Conservation (phyloP, 805 yeast genomes). For the Kodamaea kakaduensis region DNA sequence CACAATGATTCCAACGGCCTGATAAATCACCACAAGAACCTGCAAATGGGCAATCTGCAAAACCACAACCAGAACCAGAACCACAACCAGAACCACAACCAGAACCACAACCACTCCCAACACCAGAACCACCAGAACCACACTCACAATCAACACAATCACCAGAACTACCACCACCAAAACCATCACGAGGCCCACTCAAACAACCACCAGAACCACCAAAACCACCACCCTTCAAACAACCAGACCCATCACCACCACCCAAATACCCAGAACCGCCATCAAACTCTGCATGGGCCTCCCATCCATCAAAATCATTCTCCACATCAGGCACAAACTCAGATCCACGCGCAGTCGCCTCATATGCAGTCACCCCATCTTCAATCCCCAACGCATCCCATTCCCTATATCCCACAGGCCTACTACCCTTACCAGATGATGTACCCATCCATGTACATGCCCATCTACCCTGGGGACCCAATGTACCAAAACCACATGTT, state of each 20-base stretch:
- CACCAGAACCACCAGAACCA: slow-evolving; percentile 3
- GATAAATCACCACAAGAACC: not conserved
- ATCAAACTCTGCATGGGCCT: not conserved
- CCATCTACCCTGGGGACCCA: slow-evolving; percentile 14
- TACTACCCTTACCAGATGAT: slow-evolving; percentile 14
- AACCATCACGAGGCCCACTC: no score
- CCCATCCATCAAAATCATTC: not conserved
- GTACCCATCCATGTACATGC: slow-evolving; percentile 15
- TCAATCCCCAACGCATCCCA: slow-evolving; percentile 1
- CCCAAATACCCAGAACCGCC: slow-evolving; percentile 3
- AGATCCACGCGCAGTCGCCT: not conserved
- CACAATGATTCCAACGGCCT: not conserved
- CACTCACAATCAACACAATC: slow-evolving; percentile 6
- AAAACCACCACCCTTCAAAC: slow-evolving; percentile 9
- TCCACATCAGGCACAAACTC: not conserved
- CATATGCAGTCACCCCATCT: slow-evolving; percentile 2
- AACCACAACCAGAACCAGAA: slow-evolving; percentile 4
- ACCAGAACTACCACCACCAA: slow-evolving; percentile 8
- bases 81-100: slow-evolving; percentile 9
- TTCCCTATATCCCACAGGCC: slow-evolving; percentile 11
- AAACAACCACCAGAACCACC: slow-evolving; percentile 12
- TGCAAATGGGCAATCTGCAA: slow-evolving; percentile 2
- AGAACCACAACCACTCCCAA: slow-evolving; percentile 3
- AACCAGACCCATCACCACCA: slow-evolving; percentile 6
- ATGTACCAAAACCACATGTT: slow-evolving; percentile 14